Conservation (phyloP, 1,139 yeast species). For the Blastobotrys apis region DNA sequence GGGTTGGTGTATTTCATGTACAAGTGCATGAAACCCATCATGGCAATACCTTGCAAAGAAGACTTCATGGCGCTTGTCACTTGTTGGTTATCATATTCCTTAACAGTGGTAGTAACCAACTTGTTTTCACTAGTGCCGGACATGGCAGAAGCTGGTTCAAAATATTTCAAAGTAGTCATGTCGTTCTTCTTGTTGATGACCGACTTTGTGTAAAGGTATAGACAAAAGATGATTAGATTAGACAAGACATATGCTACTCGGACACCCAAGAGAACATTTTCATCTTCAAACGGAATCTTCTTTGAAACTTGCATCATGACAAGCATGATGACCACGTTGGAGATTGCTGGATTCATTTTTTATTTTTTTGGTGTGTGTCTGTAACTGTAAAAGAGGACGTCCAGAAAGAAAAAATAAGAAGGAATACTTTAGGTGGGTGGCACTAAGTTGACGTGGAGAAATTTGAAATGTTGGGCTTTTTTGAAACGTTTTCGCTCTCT, state of each 20-base stretch:
- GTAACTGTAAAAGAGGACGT: not conserved
- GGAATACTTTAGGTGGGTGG: not conserved
- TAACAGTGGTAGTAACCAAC: conserved; percentile 81
- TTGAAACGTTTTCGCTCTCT: too few relatives aligned
- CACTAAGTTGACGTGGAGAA: not conserved
- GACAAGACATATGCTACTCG: conserved; percentile 69
- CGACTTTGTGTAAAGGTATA: conserved; percentile 61
- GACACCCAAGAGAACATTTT: conserved; percentile 66
- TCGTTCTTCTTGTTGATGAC: conserved; percentile 70
- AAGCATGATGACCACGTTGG: conserved; percentile 87
- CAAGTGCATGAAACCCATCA: conserved; percentile 98
- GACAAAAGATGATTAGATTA: conserved; percentile 58
- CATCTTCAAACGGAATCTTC: conserved; percentile 85
- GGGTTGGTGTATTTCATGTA: conserved; percentile 99
- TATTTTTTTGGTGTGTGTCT: not conserved
- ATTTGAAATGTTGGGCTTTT: not conserved
- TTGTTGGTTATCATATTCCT: conserved; percentile 90
- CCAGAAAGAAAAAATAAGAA: not conserved
- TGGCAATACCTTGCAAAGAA: conserved; percentile 83
- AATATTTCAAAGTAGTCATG: conserved; percentile 85
- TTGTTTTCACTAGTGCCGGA: conserved; percentile 71
- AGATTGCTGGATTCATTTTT: conserved; percentile 62
- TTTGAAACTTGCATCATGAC: conserved; percentile 96
- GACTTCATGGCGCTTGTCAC: conserved; percentile 73
- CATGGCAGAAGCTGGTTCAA: conserved; percentile 80